Evolutionary conservation across 768 basidiomycete species (phyloP).

Genomic region (Tricholoma sp.): DNA sequence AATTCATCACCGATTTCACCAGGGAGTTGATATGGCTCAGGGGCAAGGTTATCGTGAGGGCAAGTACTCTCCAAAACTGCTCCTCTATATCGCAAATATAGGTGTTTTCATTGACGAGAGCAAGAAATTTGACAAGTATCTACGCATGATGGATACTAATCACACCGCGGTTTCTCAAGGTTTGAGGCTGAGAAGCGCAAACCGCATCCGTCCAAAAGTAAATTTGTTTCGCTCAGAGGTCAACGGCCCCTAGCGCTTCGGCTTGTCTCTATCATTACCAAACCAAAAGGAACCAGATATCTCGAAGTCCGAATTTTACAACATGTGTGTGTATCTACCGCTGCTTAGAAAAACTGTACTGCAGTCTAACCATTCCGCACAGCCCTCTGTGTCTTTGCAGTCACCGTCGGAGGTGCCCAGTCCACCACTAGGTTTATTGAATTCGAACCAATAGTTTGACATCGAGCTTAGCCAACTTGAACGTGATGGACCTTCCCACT

Average conservation of each 20-base stretch:
- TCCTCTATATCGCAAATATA: neutral
- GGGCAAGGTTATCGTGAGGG: neutral
- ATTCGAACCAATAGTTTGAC: neutral
- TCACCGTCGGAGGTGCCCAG: neutral
- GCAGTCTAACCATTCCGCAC: neutral
- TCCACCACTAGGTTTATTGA: neutral
- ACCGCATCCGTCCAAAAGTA: conserved; percentile 1
- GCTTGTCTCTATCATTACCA: conserved; percentile 23
- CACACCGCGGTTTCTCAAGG: neutral
- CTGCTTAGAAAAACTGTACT: neutral
- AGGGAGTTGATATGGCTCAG: neutral
- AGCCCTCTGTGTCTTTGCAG: neutral
- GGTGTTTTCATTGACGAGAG: neutral
- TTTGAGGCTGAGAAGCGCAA: neutral
- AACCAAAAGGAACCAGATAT: conserved; percentile 29
- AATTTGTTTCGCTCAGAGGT: neutral
- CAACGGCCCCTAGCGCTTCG: conserved; percentile 24
- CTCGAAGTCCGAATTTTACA: conserved; percentile 33
- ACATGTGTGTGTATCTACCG: conserved; percentile 25
- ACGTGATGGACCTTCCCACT: too few relatives aligned
- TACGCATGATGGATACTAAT: neutral
- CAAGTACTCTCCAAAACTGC: neutral
- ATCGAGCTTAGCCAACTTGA: neutral
- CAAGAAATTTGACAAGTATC: neutral
- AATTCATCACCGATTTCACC: neutral